Base-by-base conservation (phyloP, 164 flowering plant species). In the Nymphaea thermarum region DNA sequence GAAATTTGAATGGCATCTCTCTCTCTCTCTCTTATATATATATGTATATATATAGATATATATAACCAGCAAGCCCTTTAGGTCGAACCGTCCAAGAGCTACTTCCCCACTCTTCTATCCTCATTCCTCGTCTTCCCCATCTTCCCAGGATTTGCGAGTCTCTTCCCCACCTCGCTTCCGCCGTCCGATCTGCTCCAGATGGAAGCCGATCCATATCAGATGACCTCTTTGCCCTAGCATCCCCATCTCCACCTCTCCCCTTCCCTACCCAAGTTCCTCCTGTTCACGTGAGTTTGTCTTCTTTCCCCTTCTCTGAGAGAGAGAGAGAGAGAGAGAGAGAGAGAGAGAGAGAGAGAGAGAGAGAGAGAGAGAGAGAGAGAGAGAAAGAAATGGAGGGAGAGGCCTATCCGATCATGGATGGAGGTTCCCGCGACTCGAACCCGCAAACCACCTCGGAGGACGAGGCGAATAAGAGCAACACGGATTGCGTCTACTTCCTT, bases 401-500 rank as follows among this genome's bases (percentile, higher is more conserved):
- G 36, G 36, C 36, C 36, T 25, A 55, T 44, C 70, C 7, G 53
- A 25, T 44, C 55, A 74, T 74, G 80, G 74, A 67, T 57, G 71
- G 64, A 44, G 81, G 70, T 42, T 45, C 74, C 45, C 69, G 65
- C 55, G 75, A 69, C 10, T 74, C 60, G 15, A 25, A 45, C 42
- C 67, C 73, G 5, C 42, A 73, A 11, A 42, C 72, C 1, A 47
- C 80, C 4, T 80, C 78, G 3, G 93, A 86, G 53, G 96, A 89
- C 7, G 97, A 91, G 67, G 82, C 83, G 41, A 43, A 76, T 53
- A 89, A 86, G 77, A 71, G 82, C 70, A 89, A 84, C 76, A 91
- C 96, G 4, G 97, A 89, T 77, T 89, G 97, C 75, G 92, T 91
- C 63, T 91, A 91, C 77, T 91, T 91, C 69, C 89, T 91, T 3